phyloP scores from a whole-genome alignment of 805 yeast genomes.

The Ogataea saltuana region DNA sequence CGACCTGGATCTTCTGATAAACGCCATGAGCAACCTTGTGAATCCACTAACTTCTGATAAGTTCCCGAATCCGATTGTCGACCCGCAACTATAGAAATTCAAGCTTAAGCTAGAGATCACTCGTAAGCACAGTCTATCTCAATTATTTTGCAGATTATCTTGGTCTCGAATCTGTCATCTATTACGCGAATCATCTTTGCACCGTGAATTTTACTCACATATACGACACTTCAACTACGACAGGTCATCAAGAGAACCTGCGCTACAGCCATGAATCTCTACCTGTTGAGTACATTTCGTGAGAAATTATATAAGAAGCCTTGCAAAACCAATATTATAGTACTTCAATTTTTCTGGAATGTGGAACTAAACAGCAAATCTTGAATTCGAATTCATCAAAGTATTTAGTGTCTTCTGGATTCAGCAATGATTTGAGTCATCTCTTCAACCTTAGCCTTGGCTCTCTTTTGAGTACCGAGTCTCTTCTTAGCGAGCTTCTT shows the following conservation, averaged over 20 bases:
- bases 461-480: slow-evolving; percentile 99
- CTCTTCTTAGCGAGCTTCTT: slow-evolving; percentile 99
- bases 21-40: not conserved
- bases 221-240: too few species aligned
- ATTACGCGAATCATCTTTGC: slow-evolving; percentile 1
- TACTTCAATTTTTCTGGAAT: slow-evolving; percentile 8
- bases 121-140: not conserved
- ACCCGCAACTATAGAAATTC: too few species aligned
- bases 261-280: too few species aligned
- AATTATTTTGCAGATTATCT: not conserved
- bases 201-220: too few species aligned
- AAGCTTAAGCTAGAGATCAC: too few species aligned
- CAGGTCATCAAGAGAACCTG: too few species aligned
- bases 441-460: slow-evolving; percentile 99
- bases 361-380: slow-evolving; percentile 7
- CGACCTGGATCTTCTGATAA: not conserved
- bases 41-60: not conserved
- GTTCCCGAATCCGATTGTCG: too few species aligned
- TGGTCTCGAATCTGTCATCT: not conserved
- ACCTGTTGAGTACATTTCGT: slow-evolving; percentile 7
- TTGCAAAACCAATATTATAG: slow-evolving; percentile 7
- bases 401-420: slow-evolving; percentile 84
- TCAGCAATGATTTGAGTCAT: slow-evolving; percentile 95
- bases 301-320: slow-evolving; percentile 10
- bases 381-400: slow-evolving; percentile 6